These are phyloP conservation scores for Pugionium cornutum DNA, from an alignment of 345 rosid species.

Conservation along the genomic window DNA sequence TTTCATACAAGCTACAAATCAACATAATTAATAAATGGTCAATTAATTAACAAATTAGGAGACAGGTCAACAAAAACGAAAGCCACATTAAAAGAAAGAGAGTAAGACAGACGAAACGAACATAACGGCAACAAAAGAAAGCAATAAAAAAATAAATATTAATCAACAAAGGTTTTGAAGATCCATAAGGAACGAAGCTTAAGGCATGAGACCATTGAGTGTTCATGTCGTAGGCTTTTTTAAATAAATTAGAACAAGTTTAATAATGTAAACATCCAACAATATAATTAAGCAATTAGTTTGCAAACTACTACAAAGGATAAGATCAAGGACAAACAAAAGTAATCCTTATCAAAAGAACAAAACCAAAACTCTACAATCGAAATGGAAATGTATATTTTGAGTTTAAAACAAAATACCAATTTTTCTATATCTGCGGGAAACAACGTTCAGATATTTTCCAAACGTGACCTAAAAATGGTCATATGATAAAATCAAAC, in stretches of 20 bases:
- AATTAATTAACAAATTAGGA: slow-evolving; percentile 38
- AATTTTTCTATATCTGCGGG: slow-evolving; percentile 7
- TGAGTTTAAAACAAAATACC: slow-evolving; percentile 20
- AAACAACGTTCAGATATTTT: slow-evolving; percentile 34
- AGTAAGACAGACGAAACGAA: slow-evolving; percentile 45
- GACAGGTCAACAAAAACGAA: slow-evolving; percentile 42
- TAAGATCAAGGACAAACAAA: no score
- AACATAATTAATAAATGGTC: slow-evolving; percentile 25
- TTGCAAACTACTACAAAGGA: no score
- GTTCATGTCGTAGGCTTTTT: slow-evolving; percentile 32
- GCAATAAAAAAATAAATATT: background rate
- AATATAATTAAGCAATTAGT: no score
- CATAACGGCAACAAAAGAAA: slow-evolving; percentile 42
- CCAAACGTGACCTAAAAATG: slow-evolving; percentile 35
- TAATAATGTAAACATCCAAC: no score
- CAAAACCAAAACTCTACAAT: background rate
- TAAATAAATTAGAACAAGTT: slow-evolving; percentile 26
- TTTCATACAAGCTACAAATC: slow-evolving; percentile 30
- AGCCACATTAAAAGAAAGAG: slow-evolving; percentile 35
- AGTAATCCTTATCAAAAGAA: background rate
- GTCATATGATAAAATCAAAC: slow-evolving; percentile 9
- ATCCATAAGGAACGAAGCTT: slow-evolving; percentile 44
- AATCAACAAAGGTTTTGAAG: slow-evolving; percentile 35
- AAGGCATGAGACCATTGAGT: slow-evolving; percentile 21
- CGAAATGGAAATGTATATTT: slow-evolving; percentile 13